phyloP scores from a whole-genome alignment of 148 eudicot species.

The Linanthus parryae region DNA sequence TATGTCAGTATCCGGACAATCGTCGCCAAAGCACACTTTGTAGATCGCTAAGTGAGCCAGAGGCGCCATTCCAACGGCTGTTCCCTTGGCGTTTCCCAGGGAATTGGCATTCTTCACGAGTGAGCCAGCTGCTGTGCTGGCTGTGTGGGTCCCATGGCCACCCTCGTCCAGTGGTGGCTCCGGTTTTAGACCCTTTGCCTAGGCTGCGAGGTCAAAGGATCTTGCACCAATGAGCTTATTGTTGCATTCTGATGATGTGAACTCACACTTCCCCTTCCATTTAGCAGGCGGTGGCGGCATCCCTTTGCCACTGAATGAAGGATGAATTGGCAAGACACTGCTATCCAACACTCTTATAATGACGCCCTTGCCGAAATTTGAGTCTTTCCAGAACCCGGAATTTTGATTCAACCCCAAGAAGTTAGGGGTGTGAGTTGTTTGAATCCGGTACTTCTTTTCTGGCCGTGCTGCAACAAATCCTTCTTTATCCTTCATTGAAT shows the following conservation, averaged over 20 bases:
- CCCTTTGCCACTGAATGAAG: conserved; percentile 35
- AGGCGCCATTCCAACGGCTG: conserved; percentile 43
- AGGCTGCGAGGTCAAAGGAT: conserved; percentile 7
- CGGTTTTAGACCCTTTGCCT: too few species aligned
- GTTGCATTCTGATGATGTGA: conserved; percentile 31
- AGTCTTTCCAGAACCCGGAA: conserved; percentile 4
- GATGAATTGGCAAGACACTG: conserved; percentile 36
- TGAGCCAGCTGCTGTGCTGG: conserved; percentile 44
- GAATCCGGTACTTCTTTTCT: neutral
- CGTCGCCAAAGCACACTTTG: conserved; percentile 9
- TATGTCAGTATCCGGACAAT: conserved; percentile 14
- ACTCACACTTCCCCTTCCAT: conserved; percentile 51
- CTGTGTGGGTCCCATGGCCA: conserved; percentile 49
- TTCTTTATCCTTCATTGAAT: conserved; percentile 1
- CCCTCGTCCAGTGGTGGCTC: conserved; percentile 19
- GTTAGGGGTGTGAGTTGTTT: neutral
- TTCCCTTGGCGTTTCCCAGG: conserved; percentile 39
- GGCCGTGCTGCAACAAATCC: neutral
- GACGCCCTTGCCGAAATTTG: conserved; percentile 1
- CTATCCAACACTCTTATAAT: conserved; percentile 51
- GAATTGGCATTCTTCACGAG: conserved; percentile 21
- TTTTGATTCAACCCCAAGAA: neutral
- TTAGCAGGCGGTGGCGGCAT: conserved; percentile 35
- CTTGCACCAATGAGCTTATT: conserved; percentile 59
- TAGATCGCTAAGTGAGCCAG: conserved; percentile 39